A percentile compares a stretch with the other conserved stretches of the same genome.
Evolutionary conservation across 768 basidiomycete species (phyloP).

Genomic region (Asterophora parasitica): DNA sequence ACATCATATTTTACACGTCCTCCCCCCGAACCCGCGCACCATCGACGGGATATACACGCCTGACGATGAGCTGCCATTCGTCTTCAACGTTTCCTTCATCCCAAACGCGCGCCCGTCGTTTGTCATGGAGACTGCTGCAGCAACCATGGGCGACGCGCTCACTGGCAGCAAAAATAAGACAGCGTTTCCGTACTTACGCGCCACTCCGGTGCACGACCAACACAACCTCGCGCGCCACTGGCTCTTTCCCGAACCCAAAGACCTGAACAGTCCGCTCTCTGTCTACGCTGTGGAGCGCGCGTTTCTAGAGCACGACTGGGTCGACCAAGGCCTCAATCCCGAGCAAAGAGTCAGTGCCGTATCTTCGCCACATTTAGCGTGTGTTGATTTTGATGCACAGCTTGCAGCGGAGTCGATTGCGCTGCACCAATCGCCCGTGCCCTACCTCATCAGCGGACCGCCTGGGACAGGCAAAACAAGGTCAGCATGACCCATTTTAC

Average conservation of each 20-base stretch:
- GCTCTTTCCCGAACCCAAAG: conserved; percentile 39
- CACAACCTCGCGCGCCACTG: conserved; percentile 34
- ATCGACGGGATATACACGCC: conserved; percentile 19
- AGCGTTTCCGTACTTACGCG: not conserved
- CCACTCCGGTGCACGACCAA: not conserved
- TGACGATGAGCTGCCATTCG: conserved; percentile 33
- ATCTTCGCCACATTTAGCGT: not conserved
- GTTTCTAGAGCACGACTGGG: conserved; percentile 34
- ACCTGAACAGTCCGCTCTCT: conserved; percentile 20
- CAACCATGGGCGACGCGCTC: conserved; percentile 24
- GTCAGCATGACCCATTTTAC: conserved; percentile 24
- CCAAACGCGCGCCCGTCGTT: conserved; percentile 39
- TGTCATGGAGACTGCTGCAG: conserved; percentile 37
- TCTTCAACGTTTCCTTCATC: conserved; percentile 46
- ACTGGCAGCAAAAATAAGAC: not conserved
- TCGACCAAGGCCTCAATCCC: conserved; percentile 40
- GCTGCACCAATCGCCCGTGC: conserved; percentile 39
- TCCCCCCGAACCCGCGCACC: conserved; percentile 18
- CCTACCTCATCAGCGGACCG: conserved; percentile 45
- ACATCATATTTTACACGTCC: conserved; percentile 33
- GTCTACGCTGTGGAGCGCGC: conserved; percentile 19
- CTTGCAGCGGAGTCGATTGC: conserved; percentile 39
- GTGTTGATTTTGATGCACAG: conserved; percentile 20
- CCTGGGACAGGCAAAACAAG: conserved; percentile 53
- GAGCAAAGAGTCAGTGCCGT: conserved; percentile 36